Percentiles rank a stretch among this genome's conserved stretches.
These are phyloP conservation scores for Zygoascus biomembranicola DNA, from an alignment of 805 yeast species.

Conservation along the genomic window DNA sequence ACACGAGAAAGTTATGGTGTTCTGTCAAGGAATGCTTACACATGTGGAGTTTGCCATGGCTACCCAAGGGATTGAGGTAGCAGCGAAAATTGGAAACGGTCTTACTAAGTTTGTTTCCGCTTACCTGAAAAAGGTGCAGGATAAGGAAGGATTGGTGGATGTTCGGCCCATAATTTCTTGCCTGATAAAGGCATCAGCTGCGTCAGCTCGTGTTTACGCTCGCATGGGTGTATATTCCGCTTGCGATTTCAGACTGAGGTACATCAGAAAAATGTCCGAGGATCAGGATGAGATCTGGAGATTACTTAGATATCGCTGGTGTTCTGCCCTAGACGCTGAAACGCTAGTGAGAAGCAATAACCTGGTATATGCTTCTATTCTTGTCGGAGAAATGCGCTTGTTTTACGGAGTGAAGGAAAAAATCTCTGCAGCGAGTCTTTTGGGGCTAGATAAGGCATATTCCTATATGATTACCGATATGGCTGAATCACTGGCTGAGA, in stretches of 20 bases:
- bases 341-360: background rate
- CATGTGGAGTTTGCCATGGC: background rate
- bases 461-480: background rate
- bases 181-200: background rate
- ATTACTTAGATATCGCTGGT: background rate
- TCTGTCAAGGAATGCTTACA: background rate
- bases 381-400: background rate
- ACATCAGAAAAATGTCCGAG: background rate
- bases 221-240: background rate
- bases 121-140: background rate
- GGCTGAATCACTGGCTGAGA: background rate
- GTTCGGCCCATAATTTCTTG: background rate
- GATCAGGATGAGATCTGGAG: background rate
- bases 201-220: background rate
- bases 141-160: background rate
- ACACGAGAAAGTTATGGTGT: background rate
- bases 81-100: conserved; percentile 7
- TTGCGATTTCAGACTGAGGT: background rate
- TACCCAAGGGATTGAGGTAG: conserved; percentile 7
- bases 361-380: background rate
- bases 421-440: background rate
- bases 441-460: background rate
- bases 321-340: background rate
- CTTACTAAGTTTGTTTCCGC: background rate
- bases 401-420: background rate